Evolutionary conservation across 2,329 filamentous ascomycete species (phyloP).

Genomic region (Scedosporium dehoogii): DNA sequence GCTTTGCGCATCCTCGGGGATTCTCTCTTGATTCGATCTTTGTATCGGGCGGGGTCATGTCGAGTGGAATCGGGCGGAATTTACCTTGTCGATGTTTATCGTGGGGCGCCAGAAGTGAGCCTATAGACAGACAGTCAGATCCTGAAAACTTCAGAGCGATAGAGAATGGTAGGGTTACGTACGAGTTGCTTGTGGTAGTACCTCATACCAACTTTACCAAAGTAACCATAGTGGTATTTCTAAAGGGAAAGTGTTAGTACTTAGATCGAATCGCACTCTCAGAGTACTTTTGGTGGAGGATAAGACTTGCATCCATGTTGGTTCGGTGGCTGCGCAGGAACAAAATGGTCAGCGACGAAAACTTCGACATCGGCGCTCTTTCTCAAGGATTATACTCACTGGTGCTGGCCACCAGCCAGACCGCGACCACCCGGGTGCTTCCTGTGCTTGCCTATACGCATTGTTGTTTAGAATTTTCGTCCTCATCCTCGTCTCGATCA

Average conservation of each 20-base stretch:
- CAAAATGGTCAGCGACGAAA: neutral
- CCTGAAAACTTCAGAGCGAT: neutral
- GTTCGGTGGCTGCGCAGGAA: constrained; percentile 25
- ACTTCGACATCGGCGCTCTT: neutral
- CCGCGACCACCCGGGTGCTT: constrained; percentile 79
- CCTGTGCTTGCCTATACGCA: constrained; percentile 84
- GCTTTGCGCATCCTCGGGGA: neutral
- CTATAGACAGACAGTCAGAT: constrained; percentile 19
- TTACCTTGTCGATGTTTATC: constrained; percentile 97
- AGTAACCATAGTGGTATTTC: constrained; percentile 97
- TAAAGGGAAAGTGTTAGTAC: constrained; percentile 6
- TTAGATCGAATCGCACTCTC: constrained; percentile 8
- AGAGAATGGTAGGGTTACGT: too few relatives aligned
- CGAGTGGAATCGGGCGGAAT: constrained; percentile 12
- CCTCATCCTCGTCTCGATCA: neutral
- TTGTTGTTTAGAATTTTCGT: constrained; percentile 1
- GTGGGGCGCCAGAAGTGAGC: constrained; percentile 98
- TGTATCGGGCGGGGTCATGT: too few relatives aligned
- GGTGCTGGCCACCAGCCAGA: constrained; percentile 98
- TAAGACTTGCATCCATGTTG: constrained; percentile 62
- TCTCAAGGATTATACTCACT: constrained; percentile 25
- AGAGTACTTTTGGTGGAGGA: constrained; percentile 37
- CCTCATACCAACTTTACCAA: constrained; percentile 92
- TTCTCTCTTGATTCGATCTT: neutral
- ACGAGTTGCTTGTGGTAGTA: constrained; percentile 83